Evolutionary conservation across 352 stramenopile species (phyloP).

Genomic region (Phytophthora sp.): DNA sequence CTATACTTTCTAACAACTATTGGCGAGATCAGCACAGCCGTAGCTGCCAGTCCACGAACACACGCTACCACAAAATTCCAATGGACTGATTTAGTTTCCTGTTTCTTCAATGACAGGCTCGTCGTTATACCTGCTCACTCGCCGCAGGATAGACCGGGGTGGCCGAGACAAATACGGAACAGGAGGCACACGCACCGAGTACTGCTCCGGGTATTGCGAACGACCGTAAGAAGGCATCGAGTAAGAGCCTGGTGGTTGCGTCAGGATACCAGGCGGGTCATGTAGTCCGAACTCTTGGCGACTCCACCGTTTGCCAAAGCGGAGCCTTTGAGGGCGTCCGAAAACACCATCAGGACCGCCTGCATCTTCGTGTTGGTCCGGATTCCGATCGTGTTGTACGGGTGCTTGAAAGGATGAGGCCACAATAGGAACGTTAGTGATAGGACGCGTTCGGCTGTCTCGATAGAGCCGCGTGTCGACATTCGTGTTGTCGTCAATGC

Average conservation of each 20-base stretch:
- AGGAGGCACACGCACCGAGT: slow-evolving; percentile 17
- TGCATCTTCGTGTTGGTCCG: slow-evolving; percentile 44
- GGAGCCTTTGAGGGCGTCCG: slow-evolving; percentile 58
- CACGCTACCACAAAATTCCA: no score
- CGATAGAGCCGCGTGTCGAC: slow-evolving; percentile 59
- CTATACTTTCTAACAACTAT: no score
- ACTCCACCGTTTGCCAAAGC: slow-evolving; percentile 67
- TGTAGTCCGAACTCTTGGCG: slow-evolving; percentile 52
- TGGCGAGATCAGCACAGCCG: no score
- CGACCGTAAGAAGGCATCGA: slow-evolving; percentile 26
- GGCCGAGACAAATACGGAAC: slow-evolving; percentile 23
- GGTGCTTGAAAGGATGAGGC: slow-evolving; percentile 12
- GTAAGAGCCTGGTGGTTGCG: slow-evolving; percentile 12
- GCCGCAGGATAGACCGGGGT: slow-evolving; percentile 54
- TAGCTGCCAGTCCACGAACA: no score
- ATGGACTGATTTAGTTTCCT: no score
- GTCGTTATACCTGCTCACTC: slow-evolving; percentile 61
- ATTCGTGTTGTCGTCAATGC: slow-evolving; percentile 52
- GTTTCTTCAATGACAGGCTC: slow-evolving; percentile 37
- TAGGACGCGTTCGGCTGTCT: slow-evolving; percentile 27
- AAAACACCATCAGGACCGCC: slow-evolving; percentile 62
- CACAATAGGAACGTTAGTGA: slow-evolving; percentile 25
- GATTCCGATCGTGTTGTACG: slow-evolving; percentile 8
- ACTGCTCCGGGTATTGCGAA: slow-evolving; percentile 28
- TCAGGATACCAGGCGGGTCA: slow-evolving; percentile 31